Evolutionary conservation across 495 filamentous ascomycete species (phyloP), one percentile per base, ranked within the genome.

Genomic region (Hypoxylon fuscum): DNA sequence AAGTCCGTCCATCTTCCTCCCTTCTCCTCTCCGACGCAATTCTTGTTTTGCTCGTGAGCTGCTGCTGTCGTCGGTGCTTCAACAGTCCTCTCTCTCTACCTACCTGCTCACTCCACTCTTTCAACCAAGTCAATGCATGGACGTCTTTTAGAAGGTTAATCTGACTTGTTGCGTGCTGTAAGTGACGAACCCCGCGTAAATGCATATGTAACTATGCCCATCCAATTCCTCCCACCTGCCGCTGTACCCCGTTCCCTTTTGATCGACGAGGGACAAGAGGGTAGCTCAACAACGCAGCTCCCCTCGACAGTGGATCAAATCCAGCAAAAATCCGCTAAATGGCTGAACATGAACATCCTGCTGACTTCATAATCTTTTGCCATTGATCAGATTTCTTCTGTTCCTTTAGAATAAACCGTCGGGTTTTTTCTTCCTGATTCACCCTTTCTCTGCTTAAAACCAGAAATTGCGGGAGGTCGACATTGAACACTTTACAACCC

Each of bases 221-320:
- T 23, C 45, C 21, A 14, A 40, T 32, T 38, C 15, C 35, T 40
- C n/a, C 29, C 38, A 10, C 20, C 34, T 49, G 46, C 52, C 56
- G 56, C 8, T 45, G 38, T 52, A 55, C 56, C 51, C 58, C 46
- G 40, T 54, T 46, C 51, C 58, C 46, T 45, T 54, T 46, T 20
- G 55, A 57, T 60, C 40, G 51, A 51, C 61, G 55, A 3, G 21
- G 38, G 34, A 32, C 18, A 32, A 35, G 46, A 21, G 14, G 27
- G 40, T 29, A 53, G 52, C 62, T 66, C 62, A 66, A 66, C 62
- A 60, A 60, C 62, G 61, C 58, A 42, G 2, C 52, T 48, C 43
- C 40, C 15, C 31, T 51, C 18, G 21, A 34, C 18, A 46, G 62
- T 60, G 57, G 57, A 66, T 58, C 57, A 62, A 37, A 57, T 41